Evolutionary conservation across 352 stramenopile genomes (phyloP).

Genomic region (Globisporangium canariense): DNA sequence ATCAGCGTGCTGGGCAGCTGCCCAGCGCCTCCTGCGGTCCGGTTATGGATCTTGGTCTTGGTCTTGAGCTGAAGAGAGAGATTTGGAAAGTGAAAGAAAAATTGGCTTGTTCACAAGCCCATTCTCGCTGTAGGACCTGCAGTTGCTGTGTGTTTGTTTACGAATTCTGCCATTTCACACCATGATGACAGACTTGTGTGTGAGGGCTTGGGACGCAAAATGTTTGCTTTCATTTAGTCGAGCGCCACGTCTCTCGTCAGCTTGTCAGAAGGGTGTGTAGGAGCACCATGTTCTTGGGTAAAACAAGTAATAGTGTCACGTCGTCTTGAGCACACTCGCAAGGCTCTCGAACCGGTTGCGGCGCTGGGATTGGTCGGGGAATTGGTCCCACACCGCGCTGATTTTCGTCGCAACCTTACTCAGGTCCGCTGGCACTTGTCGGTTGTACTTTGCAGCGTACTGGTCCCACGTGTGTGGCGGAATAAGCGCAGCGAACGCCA

Average conservation of each 20-base stretch:
- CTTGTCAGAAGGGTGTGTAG: too few species aligned
- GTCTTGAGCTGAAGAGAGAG: too few species aligned
- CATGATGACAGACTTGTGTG: too few species aligned
- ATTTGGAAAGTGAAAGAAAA: too few species aligned
- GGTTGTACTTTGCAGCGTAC: conserved; percentile 58
- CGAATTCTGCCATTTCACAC: too few species aligned
- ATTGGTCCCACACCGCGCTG: conserved; percentile 40
- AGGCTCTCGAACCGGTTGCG: conserved; percentile 60
- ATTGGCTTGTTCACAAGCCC: too few species aligned
- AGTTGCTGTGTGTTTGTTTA: too few species aligned
- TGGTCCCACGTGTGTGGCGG: conserved; percentile 58
- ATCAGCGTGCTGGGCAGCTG: background rate
- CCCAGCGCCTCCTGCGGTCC: background rate
- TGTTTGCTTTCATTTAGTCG: too few species aligned
- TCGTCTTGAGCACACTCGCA: conserved; percentile 20
- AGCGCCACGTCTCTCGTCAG: too few species aligned
- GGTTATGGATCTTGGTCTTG: too few species aligned
- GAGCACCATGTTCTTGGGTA: background rate
- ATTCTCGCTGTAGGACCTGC: too few species aligned
- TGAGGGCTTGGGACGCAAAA: too few species aligned
- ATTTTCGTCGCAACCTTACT: conserved; percentile 29
- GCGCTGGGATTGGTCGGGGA: conserved; percentile 46
- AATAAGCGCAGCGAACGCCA: conserved; percentile 70
- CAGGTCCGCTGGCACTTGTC: conserved; percentile 47
- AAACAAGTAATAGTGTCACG: background rate